These are phyloP conservation scores for Bipolaris cookei DNA, from an alignment of 2,329 filamentous ascomycete genomes.

Conservation along the genomic window DNA sequence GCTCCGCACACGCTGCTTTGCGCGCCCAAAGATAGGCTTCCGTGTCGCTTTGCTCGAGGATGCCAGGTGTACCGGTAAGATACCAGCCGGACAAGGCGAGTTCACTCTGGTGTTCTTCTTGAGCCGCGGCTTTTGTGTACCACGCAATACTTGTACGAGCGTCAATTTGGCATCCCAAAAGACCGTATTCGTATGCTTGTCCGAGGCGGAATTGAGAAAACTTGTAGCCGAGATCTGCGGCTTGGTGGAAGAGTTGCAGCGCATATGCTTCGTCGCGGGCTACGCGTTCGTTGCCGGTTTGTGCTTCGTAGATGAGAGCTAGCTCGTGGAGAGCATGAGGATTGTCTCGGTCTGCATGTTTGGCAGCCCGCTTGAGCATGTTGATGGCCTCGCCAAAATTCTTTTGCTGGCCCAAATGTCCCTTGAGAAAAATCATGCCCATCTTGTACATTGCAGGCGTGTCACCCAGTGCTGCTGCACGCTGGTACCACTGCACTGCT, in stretches of 20 bases:
- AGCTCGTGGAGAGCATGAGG: constrained; percentile 95
- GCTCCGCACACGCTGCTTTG: constrained; percentile 85
- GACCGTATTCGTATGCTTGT: constrained; percentile 86
- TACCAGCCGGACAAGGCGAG: constrained; percentile 72
- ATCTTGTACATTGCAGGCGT: constrained; percentile 97
- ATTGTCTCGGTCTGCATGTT: constrained; percentile 85
- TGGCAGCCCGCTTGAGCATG: constrained; percentile 93
- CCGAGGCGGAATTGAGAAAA: constrained; percentile 92
- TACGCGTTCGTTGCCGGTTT: constrained; percentile 68
- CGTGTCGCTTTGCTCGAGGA: constrained; percentile 89
- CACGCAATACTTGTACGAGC: constrained; percentile 85
- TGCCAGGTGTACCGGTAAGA: constrained; percentile 84
- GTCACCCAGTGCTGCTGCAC: constrained; percentile 87
- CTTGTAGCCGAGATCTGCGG: constrained; percentile 89
- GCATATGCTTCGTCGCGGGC: constrained; percentile 83
- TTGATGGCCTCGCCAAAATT: constrained; percentile 85
- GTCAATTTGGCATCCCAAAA: constrained; percentile 82
- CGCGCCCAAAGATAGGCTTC: constrained; percentile 97
- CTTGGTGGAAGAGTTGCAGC: constrained; percentile 79
- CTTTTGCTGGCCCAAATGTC: constrained; percentile 82
- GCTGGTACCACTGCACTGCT: constrained; percentile 97
- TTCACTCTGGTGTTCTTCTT: constrained; percentile 94
- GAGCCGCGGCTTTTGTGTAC: constrained; percentile 89
- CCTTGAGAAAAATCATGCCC: constrained; percentile 94
- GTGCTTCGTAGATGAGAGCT: constrained; percentile 67